Base-by-base conservation (phyloP, 352 stramenopile species). In the Globisporangium emineosum region DNA sequence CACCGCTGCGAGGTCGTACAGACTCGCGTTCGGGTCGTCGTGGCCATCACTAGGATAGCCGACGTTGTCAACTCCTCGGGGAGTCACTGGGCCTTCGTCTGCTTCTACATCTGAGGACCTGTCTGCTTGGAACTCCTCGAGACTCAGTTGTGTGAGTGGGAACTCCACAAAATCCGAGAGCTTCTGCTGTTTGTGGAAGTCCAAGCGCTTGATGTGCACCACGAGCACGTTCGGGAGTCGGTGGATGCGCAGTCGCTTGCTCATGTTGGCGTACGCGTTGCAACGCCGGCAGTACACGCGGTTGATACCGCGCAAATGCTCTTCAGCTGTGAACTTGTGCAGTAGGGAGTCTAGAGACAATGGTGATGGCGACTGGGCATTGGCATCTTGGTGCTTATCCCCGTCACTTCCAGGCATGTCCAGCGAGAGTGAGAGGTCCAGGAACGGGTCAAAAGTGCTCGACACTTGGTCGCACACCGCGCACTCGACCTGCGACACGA, bases 181-280 rank as follows among this genome's bases (percentile, higher is more conserved):
- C 63, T 92, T 92, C 49, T 75, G 75, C 57, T 89, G 79, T 17
- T 76, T 76, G 60, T 80, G 78, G 37, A 88, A 90, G 57, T 91
- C 84, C 43, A 93, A 68, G 35, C 86, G 86, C 35, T 88, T 84
- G 32, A 94, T 78, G 51, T 94, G 86, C 29, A 94, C 65, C 12
- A 91, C 81, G 5, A 94, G 78, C 45, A 90, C 70, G 32, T 89
- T 89, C 6, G 86, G 86, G 1, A 90, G 65, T 23, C 67, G 78
- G 49, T 88, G 76, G 50, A 91, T 57, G 35, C 81, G 75, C 49
- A 91, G 69, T 1, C 79, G 83, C 70, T 91, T 91, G 63, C 68
- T 77, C 42, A 79, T 77, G 53, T 78, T 76, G 23, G 78, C 71
- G 66, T 91, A 90, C 45, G 81, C 75, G 1, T 67, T 69, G 52